Evolutionary conservation across 1,139 yeast species (phyloP).

Genomic region (Sugiyamaella neomexicana): DNA sequence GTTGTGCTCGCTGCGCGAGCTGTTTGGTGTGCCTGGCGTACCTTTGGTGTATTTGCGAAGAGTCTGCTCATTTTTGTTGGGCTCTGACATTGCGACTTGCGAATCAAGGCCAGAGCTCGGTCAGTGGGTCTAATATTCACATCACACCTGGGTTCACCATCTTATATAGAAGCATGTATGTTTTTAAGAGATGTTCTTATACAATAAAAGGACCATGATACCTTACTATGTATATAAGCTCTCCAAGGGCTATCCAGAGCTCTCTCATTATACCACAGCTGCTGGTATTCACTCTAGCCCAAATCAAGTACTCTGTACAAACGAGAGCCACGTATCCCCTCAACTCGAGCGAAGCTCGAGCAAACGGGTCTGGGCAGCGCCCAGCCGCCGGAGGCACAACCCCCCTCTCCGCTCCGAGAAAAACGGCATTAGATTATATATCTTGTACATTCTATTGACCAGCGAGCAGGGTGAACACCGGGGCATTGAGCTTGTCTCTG

Average conservation of each 20-base stretch:
- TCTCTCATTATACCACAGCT: no score
- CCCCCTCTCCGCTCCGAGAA: no score
- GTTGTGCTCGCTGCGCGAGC: not conserved
- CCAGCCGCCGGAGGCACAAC: no score
- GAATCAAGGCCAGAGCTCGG: no score
- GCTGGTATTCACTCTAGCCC: no score
- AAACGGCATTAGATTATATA: not conserved
- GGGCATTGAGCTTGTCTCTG: conserved; percentile 80
- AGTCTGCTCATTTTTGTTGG: conserved; percentile 26
- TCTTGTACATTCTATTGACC: conserved; percentile 54
- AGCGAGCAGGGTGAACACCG: conserved; percentile 79
- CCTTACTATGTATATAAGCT: no score
- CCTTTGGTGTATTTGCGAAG: conserved; percentile 37
- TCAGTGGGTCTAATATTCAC: not conserved
- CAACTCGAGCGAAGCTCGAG: no score
- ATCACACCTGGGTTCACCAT: no score
- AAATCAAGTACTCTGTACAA: no score
- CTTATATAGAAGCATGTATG: not conserved
- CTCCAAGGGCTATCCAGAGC: no score
- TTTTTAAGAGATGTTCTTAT: not conserved
- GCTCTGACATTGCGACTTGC: not conserved
- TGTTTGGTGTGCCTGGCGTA: conserved; percentile 14
- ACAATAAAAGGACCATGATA: not conserved
- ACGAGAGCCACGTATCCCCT: no score
- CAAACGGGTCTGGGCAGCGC: no score